Evolutionary conservation across 164 flowering plant species (phyloP).

Genomic region (Sedum album): DNA sequence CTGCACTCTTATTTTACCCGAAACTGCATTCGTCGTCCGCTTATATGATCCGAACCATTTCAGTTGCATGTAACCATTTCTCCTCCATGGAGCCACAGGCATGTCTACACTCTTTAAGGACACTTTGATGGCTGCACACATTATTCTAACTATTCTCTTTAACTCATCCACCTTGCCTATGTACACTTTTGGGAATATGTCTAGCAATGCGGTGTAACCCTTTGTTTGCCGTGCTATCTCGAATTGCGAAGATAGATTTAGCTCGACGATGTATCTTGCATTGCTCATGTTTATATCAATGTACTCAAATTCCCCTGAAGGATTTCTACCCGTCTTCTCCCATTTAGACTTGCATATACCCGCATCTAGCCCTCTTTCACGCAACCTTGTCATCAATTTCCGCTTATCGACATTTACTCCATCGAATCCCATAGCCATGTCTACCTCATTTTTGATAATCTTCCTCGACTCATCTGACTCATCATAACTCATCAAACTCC

Average conservation of each 20-base stretch:
- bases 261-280: slow-evolving; percentile 53
- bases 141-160: slow-evolving; percentile 43
- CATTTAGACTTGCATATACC: slow-evolving; percentile 79
- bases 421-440: slow-evolving; percentile 16
- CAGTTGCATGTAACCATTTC: slow-evolving; percentile 6
- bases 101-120: slow-evolving; percentile 1
- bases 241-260: slow-evolving; percentile 39
- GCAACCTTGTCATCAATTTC: slow-evolving; percentile 37
- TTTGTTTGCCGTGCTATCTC: slow-evolving; percentile 60
- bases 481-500: slow-evolving; percentile 19
- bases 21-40: background rate
- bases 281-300: slow-evolving; percentile 38
- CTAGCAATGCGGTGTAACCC: slow-evolving; percentile 32
- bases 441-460: slow-evolving; percentile 25
- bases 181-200: slow-evolving; percentile 37
- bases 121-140: slow-evolving; percentile 47
- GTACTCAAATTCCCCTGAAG: slow-evolving; percentile 58
- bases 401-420: slow-evolving; percentile 31
- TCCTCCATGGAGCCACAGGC: slow-evolving; percentile 7
- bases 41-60: slow-evolving; percentile 9
- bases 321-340: slow-evolving; percentile 42
- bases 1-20: background rate
- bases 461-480: slow-evolving; percentile 15
- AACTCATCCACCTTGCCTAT: slow-evolving; percentile 41
- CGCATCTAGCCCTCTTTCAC: slow-evolving; percentile 53